phyloP scores from a whole-genome alignment of 1,139 yeast species.

The Geotrichum histeridarum region DNA sequence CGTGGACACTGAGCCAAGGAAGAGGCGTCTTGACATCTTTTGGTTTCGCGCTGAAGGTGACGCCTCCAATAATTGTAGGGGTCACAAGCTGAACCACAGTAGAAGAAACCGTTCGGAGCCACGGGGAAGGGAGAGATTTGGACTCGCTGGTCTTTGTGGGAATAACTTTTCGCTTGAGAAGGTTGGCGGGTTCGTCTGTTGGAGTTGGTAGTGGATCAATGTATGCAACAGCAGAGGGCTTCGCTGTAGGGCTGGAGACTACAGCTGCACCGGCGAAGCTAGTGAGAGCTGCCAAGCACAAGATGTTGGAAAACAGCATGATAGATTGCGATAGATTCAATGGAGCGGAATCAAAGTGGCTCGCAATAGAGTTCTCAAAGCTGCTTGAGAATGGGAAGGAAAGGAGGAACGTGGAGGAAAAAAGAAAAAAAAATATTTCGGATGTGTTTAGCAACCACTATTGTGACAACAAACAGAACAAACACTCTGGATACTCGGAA shows the following conservation, averaged over 20 bases:
- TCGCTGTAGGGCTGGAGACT: neutral
- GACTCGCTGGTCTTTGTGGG: slow-evolving; percentile 26
- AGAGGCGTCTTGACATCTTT: slow-evolving; percentile 58
- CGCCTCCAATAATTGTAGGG: slow-evolving; percentile 77
- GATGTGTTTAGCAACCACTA: too few species aligned
- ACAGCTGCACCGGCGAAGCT: slow-evolving; percentile 12
- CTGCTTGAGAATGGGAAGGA: too few species aligned
- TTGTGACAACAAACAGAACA: neutral
- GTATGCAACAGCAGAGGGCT: neutral
- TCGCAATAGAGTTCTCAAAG: too few species aligned
- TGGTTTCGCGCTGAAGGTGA: slow-evolving; percentile 73
- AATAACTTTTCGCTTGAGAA: slow-evolving; percentile 14
- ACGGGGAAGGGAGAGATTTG: slow-evolving; percentile 49
- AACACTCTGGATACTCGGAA: too few species aligned
- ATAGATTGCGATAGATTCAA: neutral
- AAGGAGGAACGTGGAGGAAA: too few species aligned
- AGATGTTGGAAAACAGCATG: neutral
- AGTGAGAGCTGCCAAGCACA: slow-evolving; percentile 8
- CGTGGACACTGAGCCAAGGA: slow-evolving; percentile 77
- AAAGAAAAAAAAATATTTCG: too few species aligned
- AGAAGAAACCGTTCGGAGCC: slow-evolving; percentile 68
- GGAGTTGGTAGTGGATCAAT: slow-evolving; percentile 3
- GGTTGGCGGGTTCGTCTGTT: neutral
- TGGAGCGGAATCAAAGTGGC: neutral
- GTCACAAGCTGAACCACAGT: slow-evolving; percentile 58